Evolutionary conservation across 2,329 filamentous ascomycete genomes (phyloP).

Genomic region (Cryphonectria radicalis): DNA sequence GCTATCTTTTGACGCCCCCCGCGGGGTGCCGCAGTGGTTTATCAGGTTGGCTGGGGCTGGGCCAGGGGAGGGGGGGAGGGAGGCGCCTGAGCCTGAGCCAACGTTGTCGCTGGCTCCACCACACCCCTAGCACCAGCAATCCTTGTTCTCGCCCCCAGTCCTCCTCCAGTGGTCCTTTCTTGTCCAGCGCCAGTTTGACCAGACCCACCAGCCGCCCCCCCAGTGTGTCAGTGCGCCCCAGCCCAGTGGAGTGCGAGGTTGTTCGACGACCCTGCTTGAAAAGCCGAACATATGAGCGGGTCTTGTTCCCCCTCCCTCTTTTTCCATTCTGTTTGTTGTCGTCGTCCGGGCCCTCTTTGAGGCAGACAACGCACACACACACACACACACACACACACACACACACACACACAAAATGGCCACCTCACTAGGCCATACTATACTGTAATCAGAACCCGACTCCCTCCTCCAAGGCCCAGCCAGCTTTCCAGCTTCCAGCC

Average conservation of each 20-base stretch:
- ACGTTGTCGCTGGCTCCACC: background rate
- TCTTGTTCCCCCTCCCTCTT: background rate
- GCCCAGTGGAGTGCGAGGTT: background rate
- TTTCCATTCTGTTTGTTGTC: background rate
- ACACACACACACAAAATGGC: background rate
- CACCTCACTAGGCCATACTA: background rate
- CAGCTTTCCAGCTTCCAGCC: background rate
- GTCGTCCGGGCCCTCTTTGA: background rate
- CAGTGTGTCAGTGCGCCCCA: constrained; percentile 5
- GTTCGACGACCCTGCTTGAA: constrained; percentile 4
- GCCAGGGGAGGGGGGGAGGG: background rate
- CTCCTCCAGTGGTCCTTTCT: background rate
- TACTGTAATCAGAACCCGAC: background rate
- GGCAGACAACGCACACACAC: constrained; percentile 7
- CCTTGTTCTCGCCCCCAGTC: background rate
- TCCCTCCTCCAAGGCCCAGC: background rate
- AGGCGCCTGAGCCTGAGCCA: background rate
- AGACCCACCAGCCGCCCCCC: background rate
- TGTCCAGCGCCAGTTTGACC: background rate
- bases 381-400: background rate
- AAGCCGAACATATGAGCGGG: constrained; percentile 6
- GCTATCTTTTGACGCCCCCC: background rate
- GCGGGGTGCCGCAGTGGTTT: constrained; percentile 2
- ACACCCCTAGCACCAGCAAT: background rate
- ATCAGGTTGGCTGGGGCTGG: constrained; percentile 1